These are phyloP conservation scores for Penicillium robsamsonii DNA, from an alignment of 495 filamentous ascomycete species.

Conservation along the genomic window DNA sequence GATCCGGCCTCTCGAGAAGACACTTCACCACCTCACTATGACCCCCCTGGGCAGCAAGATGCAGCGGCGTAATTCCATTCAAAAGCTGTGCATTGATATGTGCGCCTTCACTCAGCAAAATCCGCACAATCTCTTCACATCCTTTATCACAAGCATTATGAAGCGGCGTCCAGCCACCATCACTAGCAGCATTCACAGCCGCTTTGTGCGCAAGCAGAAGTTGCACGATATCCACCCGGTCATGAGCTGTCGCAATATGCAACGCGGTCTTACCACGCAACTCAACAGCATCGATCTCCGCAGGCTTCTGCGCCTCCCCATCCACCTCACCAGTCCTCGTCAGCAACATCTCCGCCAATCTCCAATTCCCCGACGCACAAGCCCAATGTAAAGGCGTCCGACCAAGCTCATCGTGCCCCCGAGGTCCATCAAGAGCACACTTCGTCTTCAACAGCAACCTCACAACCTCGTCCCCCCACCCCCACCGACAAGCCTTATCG, in stretches of 20 bases:
- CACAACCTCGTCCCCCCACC: conserved; percentile 53
- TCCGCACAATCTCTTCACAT: conserved; percentile 44
- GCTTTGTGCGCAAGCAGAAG: conserved; percentile 54
- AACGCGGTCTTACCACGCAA: conserved; percentile 58
- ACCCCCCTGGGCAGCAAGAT: conserved; percentile 60
- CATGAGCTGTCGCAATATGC: conserved; percentile 57
- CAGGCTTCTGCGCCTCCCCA: conserved; percentile 45
- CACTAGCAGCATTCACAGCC: conserved; percentile 54
- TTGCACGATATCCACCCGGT: conserved; percentile 53
- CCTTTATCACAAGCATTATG: conserved; percentile 63
- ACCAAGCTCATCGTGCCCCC: conserved; percentile 46
- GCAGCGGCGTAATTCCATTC: conserved; percentile 61
- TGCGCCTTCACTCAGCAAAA: conserved; percentile 51
- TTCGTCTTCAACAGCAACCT: conserved; percentile 41
- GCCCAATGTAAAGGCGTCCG: conserved; percentile 64
- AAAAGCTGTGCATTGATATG: conserved; percentile 54
- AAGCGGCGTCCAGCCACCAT: conserved; percentile 62
- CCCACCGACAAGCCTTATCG: conserved; percentile 46
- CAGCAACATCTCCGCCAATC: conserved; percentile 55
- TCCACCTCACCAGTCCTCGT: conserved; percentile 49
- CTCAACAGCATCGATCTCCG: conserved; percentile 52
- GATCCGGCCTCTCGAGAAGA: conserved; percentile 46
- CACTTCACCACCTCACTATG: conserved; percentile 56
- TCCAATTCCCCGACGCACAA: conserved; percentile 57
- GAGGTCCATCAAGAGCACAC: conserved; percentile 42